Evolutionary conservation across 352 stramenopile species (phyloP).

Genomic region (Peronosclerospora sorghi): DNA sequence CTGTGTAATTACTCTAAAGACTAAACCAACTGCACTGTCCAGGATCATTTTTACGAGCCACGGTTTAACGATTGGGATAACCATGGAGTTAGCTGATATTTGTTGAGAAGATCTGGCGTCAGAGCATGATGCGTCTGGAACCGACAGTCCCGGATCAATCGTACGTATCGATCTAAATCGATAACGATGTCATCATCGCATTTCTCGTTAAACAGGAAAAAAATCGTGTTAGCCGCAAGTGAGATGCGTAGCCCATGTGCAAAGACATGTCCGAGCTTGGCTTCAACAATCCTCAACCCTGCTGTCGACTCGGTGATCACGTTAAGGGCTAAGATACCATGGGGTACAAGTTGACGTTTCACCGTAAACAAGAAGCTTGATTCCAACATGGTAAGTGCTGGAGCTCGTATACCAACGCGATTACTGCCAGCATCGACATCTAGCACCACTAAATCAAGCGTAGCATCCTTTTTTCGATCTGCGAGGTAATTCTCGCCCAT

Average conservation of each 20-base stretch:
- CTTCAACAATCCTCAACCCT: conserved; percentile 19
- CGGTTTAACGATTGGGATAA: not conserved
- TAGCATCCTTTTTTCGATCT: conserved; percentile 4
- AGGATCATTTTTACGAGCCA: not conserved
- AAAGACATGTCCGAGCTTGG: conserved; percentile 20
- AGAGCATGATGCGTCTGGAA: conserved; percentile 21
- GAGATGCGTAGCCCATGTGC: conserved; percentile 17
- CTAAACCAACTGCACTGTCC: too few species aligned
- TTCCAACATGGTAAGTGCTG: conserved; percentile 31
- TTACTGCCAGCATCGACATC: conserved; percentile 52
- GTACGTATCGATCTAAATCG: conserved; percentile 4
- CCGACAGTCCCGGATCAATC: conserved; percentile 2
- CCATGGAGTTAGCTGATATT: conserved; percentile 8
- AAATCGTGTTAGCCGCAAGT: conserved; percentile 27
- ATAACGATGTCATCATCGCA: not conserved
- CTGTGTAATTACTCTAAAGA: too few species aligned
- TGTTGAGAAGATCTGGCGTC: conserved; percentile 15
- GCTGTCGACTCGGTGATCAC: conserved; percentile 37
- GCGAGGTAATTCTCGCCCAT: conserved; percentile 35
- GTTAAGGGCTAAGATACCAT: conserved; percentile 42
- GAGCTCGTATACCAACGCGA: conserved; percentile 26
- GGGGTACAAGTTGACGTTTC: conserved; percentile 16
- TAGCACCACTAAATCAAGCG: conserved; percentile 39
- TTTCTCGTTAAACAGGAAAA: conserved; percentile 28
- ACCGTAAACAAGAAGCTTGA: conserved; percentile 21